Base-by-base conservation (phyloP, 805 yeast species). In the Hanseniaspora lachancei region DNA sequence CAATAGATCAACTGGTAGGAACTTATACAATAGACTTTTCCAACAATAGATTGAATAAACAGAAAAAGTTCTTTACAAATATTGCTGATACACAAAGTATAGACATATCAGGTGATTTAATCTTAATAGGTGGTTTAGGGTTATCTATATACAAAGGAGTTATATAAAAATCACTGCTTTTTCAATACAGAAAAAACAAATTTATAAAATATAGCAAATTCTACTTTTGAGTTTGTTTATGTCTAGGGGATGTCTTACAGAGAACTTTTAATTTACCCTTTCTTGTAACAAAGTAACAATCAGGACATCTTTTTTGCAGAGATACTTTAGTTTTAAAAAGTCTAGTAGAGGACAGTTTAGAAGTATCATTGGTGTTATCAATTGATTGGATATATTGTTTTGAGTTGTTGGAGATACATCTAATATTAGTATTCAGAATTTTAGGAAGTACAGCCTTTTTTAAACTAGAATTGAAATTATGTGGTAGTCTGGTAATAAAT, bases 181-280 rank as follows among this genome's bases (percentile, higher is more conserved):
- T 21, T 24, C 6, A 6, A 24, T 24, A 6, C 3, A 5, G 27
- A 6, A 24, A 6, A 24, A 24, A 24, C 27, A 24, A 24, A 24
- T 24, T 24, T 24, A 24, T 24, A 24, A 6, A 24, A 24, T 24
- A 24, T 24, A 24, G 27, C 27, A 24, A 40, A 8, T 2, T 53
- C 66, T 68, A 82, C 62, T 87, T 87, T 70, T 87, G 96, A 70
- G 95, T 86, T 71, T 89, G 97, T 71, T 89, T 89, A 71, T 89
- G 97, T 68, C 87, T 88, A 60, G 89, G 88, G 68, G 89, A 87
- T 49, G 93, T 76, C 69, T 89, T 93, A 76, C 98, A 91, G 67
- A 86, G 83, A 41, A 93, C 95, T 61, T 87, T 88, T 13, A 89
- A 91, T 64, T 93, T 77, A 43, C 98, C 98, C 72, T 89, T 93